Evolutionary conservation across 164 flowering plant species (phyloP).

Genomic region (Euptelea pleiosperma): DNA sequence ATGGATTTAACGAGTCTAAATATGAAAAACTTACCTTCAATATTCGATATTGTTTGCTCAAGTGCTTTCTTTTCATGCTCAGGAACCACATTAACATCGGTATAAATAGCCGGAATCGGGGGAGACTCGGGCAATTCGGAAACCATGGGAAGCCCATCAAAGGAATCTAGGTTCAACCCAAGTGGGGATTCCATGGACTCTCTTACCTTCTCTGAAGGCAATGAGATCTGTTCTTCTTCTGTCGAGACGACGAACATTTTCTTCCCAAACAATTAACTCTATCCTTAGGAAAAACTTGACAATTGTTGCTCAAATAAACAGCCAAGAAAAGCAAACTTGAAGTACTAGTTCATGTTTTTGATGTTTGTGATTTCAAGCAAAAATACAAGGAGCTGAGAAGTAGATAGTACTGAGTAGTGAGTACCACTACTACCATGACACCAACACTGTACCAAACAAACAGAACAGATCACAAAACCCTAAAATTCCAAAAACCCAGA

Average conservation of each 20-base stretch:
- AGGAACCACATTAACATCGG: slow-evolving; percentile 58
- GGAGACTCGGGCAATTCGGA: slow-evolving; percentile 36
- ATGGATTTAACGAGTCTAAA: background rate
- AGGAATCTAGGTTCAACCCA: slow-evolving; percentile 31
- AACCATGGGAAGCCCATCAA: slow-evolving; percentile 23
- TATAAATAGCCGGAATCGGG: slow-evolving; percentile 20
- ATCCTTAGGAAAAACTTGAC: too few relatives aligned
- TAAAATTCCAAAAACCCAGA: slow-evolving; percentile 8
- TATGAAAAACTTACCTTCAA: slow-evolving; percentile 45
- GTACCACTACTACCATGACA: background rate
- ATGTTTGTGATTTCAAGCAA: too few relatives aligned
- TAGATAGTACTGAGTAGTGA: too few relatives aligned
- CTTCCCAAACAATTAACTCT: slow-evolving; percentile 3
- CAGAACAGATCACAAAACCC: background rate
- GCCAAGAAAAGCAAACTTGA: too few relatives aligned
- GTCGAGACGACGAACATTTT: slow-evolving; percentile 29
- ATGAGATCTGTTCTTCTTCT: slow-evolving; percentile 34
- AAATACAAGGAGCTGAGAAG: too few relatives aligned
- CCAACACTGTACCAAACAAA: background rate
- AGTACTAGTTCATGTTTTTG: too few relatives aligned
- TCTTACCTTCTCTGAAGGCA: slow-evolving; percentile 21
- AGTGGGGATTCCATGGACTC: slow-evolving; percentile 26
- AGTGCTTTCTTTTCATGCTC: slow-evolving; percentile 59
- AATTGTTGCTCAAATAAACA: too few relatives aligned
- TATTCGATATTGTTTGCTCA: slow-evolving; percentile 36